Conservation (phyloP, 1,284 basidiomycete species). For the Microbotryum scabiosae region DNA sequence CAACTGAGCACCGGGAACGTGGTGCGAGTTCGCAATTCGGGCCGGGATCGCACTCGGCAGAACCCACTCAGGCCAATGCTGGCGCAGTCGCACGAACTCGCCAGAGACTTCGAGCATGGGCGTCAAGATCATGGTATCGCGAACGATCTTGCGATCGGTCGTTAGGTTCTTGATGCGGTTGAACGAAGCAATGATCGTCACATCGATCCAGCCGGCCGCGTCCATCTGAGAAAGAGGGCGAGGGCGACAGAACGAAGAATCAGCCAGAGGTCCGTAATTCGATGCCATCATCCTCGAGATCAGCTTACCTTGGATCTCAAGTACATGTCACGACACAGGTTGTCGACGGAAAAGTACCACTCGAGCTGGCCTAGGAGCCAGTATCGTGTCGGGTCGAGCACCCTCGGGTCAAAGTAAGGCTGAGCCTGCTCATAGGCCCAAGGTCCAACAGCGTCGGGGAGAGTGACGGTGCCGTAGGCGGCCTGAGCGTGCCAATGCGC, state of each 20-base stretch:
- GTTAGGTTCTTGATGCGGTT: slow-evolving; percentile 69
- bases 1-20: slow-evolving; percentile 16
- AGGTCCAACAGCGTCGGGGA: no score
- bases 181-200: slow-evolving; percentile 71
- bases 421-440: background rate
- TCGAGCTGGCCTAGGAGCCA: slow-evolving; percentile 53
- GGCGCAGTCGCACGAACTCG: slow-evolving; percentile 31
- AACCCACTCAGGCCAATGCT: slow-evolving; percentile 30
- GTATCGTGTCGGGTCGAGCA: slow-evolving; percentile 31
- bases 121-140: slow-evolving; percentile 62
- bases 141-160: slow-evolving; percentile 55
- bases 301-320: slow-evolving; percentile 58
- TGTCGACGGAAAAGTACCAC: slow-evolving; percentile 79
- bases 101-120: slow-evolving; percentile 62
- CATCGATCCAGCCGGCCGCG: slow-evolving; percentile 73
- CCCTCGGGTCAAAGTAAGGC: slow-evolving; percentile 21
- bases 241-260: background rate
- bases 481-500: no score
- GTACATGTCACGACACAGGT: slow-evolving; percentile 73
- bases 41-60: slow-evolving; percentile 19
- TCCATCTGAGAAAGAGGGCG: slow-evolving; percentile 61
- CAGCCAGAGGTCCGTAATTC: background rate
- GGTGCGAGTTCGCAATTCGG: slow-evolving; percentile 1
- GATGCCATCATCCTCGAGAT: background rate
- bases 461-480: no score